Percentiles rank a stretch among this genome's conserved stretches.
phyloP scores from a whole-genome alignment of 345 rosid genomes.

The Geranium brycei region DNA sequence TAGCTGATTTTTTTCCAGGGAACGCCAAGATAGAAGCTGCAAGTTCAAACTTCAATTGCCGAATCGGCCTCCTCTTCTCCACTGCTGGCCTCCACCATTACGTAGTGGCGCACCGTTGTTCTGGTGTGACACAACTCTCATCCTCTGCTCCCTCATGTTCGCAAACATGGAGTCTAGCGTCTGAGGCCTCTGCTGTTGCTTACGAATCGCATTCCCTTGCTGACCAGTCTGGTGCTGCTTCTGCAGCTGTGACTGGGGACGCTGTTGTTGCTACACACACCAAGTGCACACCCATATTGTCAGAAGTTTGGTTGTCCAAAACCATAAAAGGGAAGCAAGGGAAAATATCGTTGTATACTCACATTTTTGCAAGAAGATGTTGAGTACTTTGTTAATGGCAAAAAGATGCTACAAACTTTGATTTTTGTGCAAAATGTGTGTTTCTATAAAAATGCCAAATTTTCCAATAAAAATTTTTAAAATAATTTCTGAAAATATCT shows the following conservation, averaged over 20 bases:
- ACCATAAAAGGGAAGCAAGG: neutral
- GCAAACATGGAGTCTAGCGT: constrained; percentile 81
- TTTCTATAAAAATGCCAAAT: too few relatives aligned
- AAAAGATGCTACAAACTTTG: too few relatives aligned
- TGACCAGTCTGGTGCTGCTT: constrained; percentile 17
- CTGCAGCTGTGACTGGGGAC: constrained; percentile 6
- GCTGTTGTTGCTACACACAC: constrained; percentile 8
- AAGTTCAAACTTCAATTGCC: constrained; percentile 17
- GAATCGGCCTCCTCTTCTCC: constrained; percentile 47
- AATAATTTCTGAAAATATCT: too few relatives aligned
- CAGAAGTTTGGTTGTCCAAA: neutral
- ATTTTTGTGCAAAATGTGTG: too few relatives aligned
- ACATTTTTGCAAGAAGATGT: too few relatives aligned
- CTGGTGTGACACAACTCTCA: constrained; percentile 25
- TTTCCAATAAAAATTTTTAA: too few relatives aligned
- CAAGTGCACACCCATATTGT: neutral
- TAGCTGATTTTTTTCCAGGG: too few relatives aligned
- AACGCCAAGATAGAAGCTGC: too few relatives aligned
- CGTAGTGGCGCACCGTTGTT: constrained; percentile 10
- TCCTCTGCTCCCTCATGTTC: constrained; percentile 68
- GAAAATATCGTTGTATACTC: too few relatives aligned
- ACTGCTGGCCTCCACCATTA: constrained; percentile 19
- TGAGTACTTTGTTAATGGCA: too few relatives aligned
- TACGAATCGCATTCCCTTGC: constrained; percentile 24
- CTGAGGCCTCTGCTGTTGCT: constrained; percentile 41